These are phyloP conservation scores for Prosopis cineraria DNA, from an alignment of 306 rosid species.

Conservation along the genomic window DNA sequence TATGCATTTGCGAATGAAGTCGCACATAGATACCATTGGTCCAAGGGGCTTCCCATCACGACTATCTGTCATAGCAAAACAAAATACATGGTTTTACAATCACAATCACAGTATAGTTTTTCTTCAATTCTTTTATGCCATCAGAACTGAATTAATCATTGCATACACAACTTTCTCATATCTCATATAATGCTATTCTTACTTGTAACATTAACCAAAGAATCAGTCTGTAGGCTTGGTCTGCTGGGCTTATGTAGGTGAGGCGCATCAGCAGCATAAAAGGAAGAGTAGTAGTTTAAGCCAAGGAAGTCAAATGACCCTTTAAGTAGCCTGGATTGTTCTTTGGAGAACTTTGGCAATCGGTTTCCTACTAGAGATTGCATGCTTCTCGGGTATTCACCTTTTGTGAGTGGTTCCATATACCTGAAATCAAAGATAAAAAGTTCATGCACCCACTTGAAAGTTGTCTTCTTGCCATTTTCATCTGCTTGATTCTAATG, in stretches of 20 bases:
- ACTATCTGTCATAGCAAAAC: constrained; percentile 30
- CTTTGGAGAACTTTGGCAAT: constrained; percentile 14
- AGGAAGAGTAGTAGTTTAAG: constrained; percentile 19
- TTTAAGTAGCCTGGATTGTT: not conserved
- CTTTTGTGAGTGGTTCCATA: constrained; percentile 17
- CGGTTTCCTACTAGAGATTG: constrained; percentile 12
- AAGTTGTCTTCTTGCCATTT: not conserved
- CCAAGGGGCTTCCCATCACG: constrained; percentile 49
- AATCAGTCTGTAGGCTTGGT: constrained; percentile 23
- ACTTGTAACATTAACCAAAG: constrained; percentile 18
- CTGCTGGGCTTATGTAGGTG: not conserved
- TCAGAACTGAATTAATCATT: not conserved
- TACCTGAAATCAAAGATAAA: not conserved
- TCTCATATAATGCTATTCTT: not conserved
- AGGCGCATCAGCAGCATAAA: constrained; percentile 14
- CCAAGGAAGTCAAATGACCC: constrained; percentile 26
- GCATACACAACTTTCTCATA: not conserved
- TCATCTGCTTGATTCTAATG: not conserved
- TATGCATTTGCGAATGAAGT: not conserved
- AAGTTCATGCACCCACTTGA: not conserved
- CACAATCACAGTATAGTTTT: not conserved
- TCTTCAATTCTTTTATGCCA: not conserved
- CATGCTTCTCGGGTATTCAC: constrained; percentile 17
- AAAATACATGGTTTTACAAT: not conserved
- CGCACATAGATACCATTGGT: constrained; percentile 30